These are phyloP conservation scores for Grosmannia clavigera DNA, from an alignment of 2,329 filamentous ascomycete species.

Conservation along the genomic window DNA sequence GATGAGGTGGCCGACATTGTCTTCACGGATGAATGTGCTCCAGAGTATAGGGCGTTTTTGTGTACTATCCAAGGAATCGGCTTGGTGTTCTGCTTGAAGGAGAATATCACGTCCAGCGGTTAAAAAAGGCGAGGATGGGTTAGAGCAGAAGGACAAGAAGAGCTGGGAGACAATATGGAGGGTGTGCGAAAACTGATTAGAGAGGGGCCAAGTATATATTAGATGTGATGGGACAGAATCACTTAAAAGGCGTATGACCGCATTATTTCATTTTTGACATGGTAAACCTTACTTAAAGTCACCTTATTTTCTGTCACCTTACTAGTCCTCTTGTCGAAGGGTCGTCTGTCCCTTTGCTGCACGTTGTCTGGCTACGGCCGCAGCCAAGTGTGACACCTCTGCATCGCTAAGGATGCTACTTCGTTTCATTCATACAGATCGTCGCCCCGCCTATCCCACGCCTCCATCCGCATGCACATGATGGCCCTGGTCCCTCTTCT, in stretches of 20 bases:
- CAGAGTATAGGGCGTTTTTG: neutral
- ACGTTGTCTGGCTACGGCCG: neutral
- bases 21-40: neutral
- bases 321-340: neutral
- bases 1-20: slow-evolving; percentile 27
- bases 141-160: neutral
- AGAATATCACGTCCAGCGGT: slow-evolving; percentile 4
- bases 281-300: neutral
- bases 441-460: neutral
- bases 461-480: neutral
- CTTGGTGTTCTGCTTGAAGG: neutral
- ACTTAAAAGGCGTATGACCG: neutral
- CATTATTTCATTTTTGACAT: neutral
- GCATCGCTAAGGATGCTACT: slow-evolving; percentile 3
- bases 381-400: neutral
- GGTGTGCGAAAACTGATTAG: neutral
- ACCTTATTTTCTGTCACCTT: neutral
- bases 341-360: neutral
- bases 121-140: neutral
- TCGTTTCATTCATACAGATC: neutral
- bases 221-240: neutral
- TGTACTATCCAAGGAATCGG: neutral
- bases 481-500: neutral
- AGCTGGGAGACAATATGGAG: neutral
- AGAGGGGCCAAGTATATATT: neutral